phyloP scores from a whole-genome alignment of 2,329 filamentous ascomycete species.

The Ascosphaera acerosa region DNA sequence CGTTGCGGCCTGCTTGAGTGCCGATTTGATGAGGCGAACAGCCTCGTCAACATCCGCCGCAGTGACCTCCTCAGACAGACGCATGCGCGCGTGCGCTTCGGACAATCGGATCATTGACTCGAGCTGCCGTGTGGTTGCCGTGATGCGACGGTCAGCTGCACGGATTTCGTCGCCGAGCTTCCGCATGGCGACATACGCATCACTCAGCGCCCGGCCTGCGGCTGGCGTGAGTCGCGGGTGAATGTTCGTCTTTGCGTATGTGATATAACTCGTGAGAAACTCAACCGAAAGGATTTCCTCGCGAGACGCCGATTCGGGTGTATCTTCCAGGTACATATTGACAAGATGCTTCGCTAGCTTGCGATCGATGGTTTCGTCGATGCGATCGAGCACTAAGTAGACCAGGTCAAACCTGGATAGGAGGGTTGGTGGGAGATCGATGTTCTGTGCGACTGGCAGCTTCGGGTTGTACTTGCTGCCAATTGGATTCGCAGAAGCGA shows the following conservation, averaged over 20 bases:
- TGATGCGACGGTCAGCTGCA: constrained; percentile 81
- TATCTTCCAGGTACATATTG: constrained; percentile 91
- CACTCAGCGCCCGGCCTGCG: constrained; percentile 61
- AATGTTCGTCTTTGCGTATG: constrained; percentile 68
- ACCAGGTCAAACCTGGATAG: constrained; percentile 92
- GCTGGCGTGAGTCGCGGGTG: constrained; percentile 59
- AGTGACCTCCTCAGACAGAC: constrained; percentile 50
- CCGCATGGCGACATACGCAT: constrained; percentile 83
- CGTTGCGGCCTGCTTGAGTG: constrained; percentile 91
- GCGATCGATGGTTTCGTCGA: constrained; percentile 74
- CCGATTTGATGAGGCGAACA: constrained; percentile 73
- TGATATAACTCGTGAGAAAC: constrained; percentile 91
- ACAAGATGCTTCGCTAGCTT: constrained; percentile 77
- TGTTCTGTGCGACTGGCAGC: constrained; percentile 88
- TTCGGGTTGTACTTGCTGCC: constrained; percentile 95
- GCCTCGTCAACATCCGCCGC: constrained; percentile 69
- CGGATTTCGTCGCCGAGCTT: constrained; percentile 74
- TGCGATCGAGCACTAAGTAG: constrained; percentile 82
- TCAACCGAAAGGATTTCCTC: constrained; percentile 76
- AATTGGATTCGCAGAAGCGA: constrained; percentile 93
- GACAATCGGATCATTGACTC: constrained; percentile 96
- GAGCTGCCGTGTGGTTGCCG: constrained; percentile 83
- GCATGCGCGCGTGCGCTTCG: constrained; percentile 96
- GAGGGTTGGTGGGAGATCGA: constrained; percentile 83
- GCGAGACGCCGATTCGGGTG: constrained; percentile 52